A percentile compares a stretch with the other conserved stretches of the same genome.
These are phyloP conservation scores for Saccharomycopsis sp. DNA, from an alignment of 805 yeast species.

Conservation along the genomic window DNA sequence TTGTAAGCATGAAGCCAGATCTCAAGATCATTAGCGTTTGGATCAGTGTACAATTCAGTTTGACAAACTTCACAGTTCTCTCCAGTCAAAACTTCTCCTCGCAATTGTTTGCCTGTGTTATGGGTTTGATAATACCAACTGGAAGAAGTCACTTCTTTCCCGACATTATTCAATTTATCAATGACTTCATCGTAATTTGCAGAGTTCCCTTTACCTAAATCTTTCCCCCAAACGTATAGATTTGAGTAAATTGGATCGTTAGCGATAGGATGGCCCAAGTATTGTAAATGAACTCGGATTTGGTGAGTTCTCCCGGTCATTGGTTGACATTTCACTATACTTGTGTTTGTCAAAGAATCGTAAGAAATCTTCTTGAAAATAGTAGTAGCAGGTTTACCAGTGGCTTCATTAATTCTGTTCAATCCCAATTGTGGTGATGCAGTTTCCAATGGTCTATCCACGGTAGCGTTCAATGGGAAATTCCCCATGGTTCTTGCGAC, in stretches of 20 bases:
- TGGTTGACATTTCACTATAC: conserved; percentile 79
- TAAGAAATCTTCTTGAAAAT: conserved; percentile 62
- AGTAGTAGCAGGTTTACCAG: conserved; percentile 73
- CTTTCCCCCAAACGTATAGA: conserved; percentile 69
- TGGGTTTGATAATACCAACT: conserved; percentile 53
- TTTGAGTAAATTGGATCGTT: conserved; percentile 81
- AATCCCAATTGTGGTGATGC: conserved; percentile 68
- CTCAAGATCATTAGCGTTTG: conserved; percentile 80
- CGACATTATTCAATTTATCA: conserved; percentile 49
- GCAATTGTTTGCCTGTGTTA: conserved; percentile 24
- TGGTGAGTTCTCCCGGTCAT: conserved; percentile 94
- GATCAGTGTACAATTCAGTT: conserved; percentile 71
- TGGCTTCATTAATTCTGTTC: conserved; percentile 55
- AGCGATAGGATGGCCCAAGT: conserved; percentile 73
- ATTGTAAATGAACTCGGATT: conserved; percentile 87
- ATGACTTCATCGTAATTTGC: conserved; percentile 45
- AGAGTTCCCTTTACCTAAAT: conserved; percentile 55
- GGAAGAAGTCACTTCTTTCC: conserved; percentile 60
- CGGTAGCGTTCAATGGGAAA: conserved; percentile 48
- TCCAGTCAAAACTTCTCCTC: conserved; percentile 63
- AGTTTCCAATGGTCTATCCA: conserved; percentile 63
- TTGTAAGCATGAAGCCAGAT: conserved; percentile 88
- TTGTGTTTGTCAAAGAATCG: conserved; percentile 54
- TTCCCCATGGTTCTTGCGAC: conserved; percentile 84
- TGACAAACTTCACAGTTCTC: conserved; percentile 60